A percentile compares a stretch with the other conserved stretches of the same genome.
Conservation (phyloP, 768 basidiomycete species). For the Boletus tomentosulus region DNA sequence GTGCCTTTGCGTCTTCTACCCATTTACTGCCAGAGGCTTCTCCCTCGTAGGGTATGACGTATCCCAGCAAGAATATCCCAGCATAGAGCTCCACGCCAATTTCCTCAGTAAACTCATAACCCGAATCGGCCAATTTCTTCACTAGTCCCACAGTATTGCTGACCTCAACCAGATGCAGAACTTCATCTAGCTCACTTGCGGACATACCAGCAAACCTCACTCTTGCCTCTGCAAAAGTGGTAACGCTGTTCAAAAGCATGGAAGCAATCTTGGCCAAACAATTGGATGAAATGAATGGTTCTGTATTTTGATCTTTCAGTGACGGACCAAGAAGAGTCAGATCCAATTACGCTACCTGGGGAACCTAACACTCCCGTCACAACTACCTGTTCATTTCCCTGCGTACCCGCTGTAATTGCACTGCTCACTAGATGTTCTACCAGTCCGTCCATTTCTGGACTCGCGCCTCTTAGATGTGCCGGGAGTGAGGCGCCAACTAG, state of each 20-base stretch:
- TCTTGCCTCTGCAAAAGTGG: constrained; percentile 10
- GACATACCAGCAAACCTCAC: constrained; percentile 12
- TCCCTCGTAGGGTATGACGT: constrained; percentile 11
- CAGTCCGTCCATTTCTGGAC: constrained; percentile 42
- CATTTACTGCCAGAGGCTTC: constrained; percentile 10
- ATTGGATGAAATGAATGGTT: constrained; percentile 18
- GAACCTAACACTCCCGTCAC: constrained; percentile 12
- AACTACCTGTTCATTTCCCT: not conserved
- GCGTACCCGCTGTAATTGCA: not conserved
- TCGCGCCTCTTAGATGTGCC: constrained; percentile 40
- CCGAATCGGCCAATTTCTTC: constrained; percentile 15
- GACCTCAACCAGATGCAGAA: not conserved
- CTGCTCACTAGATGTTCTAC: constrained; percentile 24
- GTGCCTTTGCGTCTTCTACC: constrained; percentile 19
- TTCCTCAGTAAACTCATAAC: constrained; percentile 18
- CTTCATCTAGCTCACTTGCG: not conserved
- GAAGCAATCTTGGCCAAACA: constrained; percentile 17
- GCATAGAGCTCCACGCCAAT: constrained; percentile 19
- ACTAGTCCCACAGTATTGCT: constrained; percentile 7
- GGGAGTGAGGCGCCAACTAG: constrained; percentile 39
- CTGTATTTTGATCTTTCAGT: constrained; percentile 8
- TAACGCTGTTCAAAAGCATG: constrained; percentile 13
- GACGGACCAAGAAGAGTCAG: not conserved
- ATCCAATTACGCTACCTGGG: constrained; percentile 12
- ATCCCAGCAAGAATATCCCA: constrained; percentile 20